Percentiles rank a stretch among this genome's conserved stretches.
These are phyloP conservation scores for Pseudocercospora cruenta DNA, from an alignment of 2,329 filamentous ascomycete genomes.

Conservation along the genomic window DNA sequence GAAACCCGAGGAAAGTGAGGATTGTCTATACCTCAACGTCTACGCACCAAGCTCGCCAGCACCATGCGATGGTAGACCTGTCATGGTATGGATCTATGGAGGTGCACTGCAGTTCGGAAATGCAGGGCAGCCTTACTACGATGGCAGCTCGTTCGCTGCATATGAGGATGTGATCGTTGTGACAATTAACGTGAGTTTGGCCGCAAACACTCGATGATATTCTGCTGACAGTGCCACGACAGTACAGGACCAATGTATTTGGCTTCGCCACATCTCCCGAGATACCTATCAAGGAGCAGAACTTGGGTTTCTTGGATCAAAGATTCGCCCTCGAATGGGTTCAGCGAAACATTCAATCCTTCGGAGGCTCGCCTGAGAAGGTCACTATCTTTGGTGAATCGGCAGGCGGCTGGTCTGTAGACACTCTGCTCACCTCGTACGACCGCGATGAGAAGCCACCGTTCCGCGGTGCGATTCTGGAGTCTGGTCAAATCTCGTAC, in stretches of 20 bases:
- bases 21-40: constrained; percentile 42
- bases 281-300: constrained; percentile 38
- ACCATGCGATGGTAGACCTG: constrained; percentile 33
- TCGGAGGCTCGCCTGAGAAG: constrained; percentile 43
- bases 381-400: constrained; percentile 44
- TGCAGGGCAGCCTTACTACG: constrained; percentile 36
- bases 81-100: constrained; percentile 44
- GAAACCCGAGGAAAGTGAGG: constrained; percentile 39
- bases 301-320: constrained; percentile 45
- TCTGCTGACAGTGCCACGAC: neutral
- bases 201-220: neutral
- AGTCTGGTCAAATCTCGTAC: constrained; percentile 39
- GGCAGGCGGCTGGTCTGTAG: constrained; percentile 39
- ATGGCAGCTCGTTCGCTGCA: constrained; percentile 39
- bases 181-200: constrained; percentile 29
- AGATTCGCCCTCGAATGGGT: constrained; percentile 43
- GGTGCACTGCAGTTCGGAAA: constrained; percentile 39
- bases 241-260: constrained; percentile 43
- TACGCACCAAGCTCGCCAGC: constrained; percentile 38
- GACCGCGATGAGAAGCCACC: constrained; percentile 32
- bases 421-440: constrained; percentile 39
- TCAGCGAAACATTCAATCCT: constrained; percentile 41
- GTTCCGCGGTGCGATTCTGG: constrained; percentile 41
- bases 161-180: constrained; percentile 43
- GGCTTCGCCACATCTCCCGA: constrained; percentile 46